These are phyloP conservation scores for Gaertneriomyces semiglobifer DNA, from an alignment of 192 early-diverging fungal genomes.

Conservation along the genomic window DNA sequence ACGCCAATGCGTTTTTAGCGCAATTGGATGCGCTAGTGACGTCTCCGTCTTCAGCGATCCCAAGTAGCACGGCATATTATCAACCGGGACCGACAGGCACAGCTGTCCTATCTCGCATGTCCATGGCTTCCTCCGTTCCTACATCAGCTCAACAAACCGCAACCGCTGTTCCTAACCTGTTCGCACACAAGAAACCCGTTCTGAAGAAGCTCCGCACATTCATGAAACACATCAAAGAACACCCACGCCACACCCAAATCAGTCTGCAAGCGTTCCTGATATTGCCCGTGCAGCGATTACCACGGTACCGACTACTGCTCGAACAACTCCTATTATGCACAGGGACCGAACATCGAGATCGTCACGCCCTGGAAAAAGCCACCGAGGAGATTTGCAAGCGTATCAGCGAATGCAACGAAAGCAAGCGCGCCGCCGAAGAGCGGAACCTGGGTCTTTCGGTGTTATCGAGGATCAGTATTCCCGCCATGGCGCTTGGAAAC, in stretches of 20 bases:
- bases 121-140: slow-evolving; percentile 23
- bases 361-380: slow-evolving; percentile 60
- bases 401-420: slow-evolving; percentile 83
- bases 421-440: slow-evolving; percentile 66
- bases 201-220: slow-evolving; percentile 41
- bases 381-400: slow-evolving; percentile 63
- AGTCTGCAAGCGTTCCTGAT: slow-evolving; percentile 80
- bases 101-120: slow-evolving; percentile 6
- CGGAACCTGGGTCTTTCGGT: slow-evolving; percentile 30
- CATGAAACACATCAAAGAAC: slow-evolving; percentile 43
- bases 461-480: slow-evolving; percentile 20
- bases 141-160: slow-evolving; percentile 2
- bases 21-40: slow-evolving; percentile 35
- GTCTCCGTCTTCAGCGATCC: slow-evolving; percentile 15
- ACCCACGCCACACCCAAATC: slow-evolving; percentile 71
- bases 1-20: slow-evolving; percentile 59
- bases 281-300: slow-evolving; percentile 90
- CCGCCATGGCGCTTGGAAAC: neutral
- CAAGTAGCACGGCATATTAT: slow-evolving; percentile 3
- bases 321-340: slow-evolving; percentile 80
- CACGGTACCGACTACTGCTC: slow-evolving; percentile 86
- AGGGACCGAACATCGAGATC: slow-evolving; percentile 72
- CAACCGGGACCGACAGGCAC: slow-evolving; percentile 11
- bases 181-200: slow-evolving; percentile 22
- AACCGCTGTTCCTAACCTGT: neutral